Evolutionary conservation across 306 rosid species (phyloP).

Genomic region (Phaseolus lunatus): DNA sequence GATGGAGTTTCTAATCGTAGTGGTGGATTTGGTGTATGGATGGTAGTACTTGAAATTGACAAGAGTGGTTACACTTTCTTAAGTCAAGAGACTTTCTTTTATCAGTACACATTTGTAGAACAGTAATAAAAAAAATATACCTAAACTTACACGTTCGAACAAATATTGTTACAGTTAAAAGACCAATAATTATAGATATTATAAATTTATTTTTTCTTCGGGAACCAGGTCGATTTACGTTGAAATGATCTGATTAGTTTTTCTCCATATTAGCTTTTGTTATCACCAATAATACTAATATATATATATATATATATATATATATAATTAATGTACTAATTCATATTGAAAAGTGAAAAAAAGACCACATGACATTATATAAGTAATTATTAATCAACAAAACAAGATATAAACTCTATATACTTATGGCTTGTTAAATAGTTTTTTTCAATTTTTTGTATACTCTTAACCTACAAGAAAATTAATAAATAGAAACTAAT

Average conservation of each 20-base stretch:
- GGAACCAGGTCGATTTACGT: neutral
- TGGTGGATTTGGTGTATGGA: constrained; percentile 14
- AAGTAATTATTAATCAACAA: too few species aligned
- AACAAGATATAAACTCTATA: too few species aligned
- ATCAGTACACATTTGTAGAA: neutral
- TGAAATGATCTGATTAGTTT: neutral
- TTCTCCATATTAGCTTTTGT: too few species aligned
- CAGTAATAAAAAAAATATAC: neutral
- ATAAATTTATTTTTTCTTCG: neutral
- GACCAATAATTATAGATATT: neutral
- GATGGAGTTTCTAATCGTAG: neutral
- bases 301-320: too few species aligned
- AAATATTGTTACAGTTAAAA: neutral
- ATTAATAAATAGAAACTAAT: too few species aligned
- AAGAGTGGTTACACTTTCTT: neutral
- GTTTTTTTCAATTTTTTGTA: too few species aligned
- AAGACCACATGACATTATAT: too few species aligned
- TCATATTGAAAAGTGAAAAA: too few species aligned
- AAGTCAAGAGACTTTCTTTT: neutral
- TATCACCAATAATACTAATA: too few species aligned
- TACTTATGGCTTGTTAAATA: too few species aligned
- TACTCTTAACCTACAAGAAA: too few species aligned
- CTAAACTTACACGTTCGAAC: neutral
- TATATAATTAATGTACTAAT: too few species aligned
- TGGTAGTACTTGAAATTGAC: neutral